phyloP scores from a whole-genome alignment of 768 basidiomycete genomes.

The Pleurotus tuoliensis region DNA sequence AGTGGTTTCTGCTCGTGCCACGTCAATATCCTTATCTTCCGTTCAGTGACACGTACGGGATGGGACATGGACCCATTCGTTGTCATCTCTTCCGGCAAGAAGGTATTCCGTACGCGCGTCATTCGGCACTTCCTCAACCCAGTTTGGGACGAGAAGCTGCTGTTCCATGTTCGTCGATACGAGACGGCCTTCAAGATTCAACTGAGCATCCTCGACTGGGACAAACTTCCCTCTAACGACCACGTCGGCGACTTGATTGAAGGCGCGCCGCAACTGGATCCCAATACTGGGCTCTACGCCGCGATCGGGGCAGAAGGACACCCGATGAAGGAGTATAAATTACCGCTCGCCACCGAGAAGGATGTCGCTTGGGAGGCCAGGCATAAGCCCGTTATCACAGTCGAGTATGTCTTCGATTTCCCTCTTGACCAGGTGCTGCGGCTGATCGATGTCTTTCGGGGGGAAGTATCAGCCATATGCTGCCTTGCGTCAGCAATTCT shows the following conservation, averaged over 20 bases:
- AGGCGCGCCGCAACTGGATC: constrained; percentile 61
- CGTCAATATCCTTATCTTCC: constrained; percentile 4
- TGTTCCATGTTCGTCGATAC: constrained; percentile 91
- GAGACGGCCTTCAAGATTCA: constrained; percentile 44
- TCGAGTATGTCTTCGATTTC: constrained; percentile 43
- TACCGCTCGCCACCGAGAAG: constrained; percentile 59
- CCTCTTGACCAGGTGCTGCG: neutral
- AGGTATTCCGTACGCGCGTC: constrained; percentile 90
- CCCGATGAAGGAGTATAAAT: constrained; percentile 69
- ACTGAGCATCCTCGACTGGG: constrained; percentile 86
- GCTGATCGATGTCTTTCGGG: constrained; percentile 28
- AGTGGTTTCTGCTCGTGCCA: constrained; percentile 25
- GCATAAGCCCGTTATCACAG: constrained; percentile 62
- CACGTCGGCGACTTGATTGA: constrained; percentile 78
- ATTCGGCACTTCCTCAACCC: constrained; percentile 83
- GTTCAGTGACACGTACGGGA: constrained; percentile 73
- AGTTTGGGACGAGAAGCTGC: constrained; percentile 89
- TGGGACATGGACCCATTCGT: constrained; percentile 99
- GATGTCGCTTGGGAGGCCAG: constrained; percentile 70
- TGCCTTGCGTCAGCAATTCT: constrained; percentile 85
- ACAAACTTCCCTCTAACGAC: constrained; percentile 88
- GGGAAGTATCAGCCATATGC: constrained; percentile 97
- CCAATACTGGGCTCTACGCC: constrained; percentile 54
- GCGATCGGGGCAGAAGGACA: constrained; percentile 48
- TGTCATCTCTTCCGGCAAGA: too few relatives aligned